Percentiles rank a stretch among this genome's conserved stretches.
phyloP scores from a whole-genome alignment of 106 monocot genomes.

The Dioscorea zingiberensis region DNA sequence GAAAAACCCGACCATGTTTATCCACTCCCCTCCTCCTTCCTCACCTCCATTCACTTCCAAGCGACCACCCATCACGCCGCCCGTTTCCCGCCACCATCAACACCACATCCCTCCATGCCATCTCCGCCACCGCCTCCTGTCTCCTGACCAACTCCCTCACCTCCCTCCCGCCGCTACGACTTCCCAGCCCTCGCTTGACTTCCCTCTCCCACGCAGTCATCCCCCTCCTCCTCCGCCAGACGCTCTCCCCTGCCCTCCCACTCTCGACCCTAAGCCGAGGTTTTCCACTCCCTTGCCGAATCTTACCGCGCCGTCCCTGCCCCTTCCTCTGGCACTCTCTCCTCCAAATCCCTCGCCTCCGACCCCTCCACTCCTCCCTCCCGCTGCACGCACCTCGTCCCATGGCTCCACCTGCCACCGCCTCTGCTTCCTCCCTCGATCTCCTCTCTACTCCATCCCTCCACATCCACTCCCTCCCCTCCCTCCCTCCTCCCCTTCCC shows the following conservation, averaged over 20 bases:
- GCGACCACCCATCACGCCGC: not conserved
- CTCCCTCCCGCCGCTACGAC: conserved; percentile 28
- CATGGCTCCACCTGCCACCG: conserved; percentile 59
- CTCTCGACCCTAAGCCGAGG: conserved; percentile 21
- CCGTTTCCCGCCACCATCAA: not conserved
- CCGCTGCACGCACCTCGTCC: conserved; percentile 39
- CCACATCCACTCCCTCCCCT: conserved; percentile 65
- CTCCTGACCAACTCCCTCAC: conserved; percentile 1
- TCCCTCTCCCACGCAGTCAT: conserved; percentile 23
- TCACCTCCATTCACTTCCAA: no score
- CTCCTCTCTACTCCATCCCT: conserved; percentile 81
- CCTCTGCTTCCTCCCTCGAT: conserved; percentile 74
- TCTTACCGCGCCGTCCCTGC: conserved; percentile 52
- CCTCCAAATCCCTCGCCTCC: conserved; percentile 40
- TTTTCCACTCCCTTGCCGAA: conserved; percentile 32
- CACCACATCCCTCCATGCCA: not conserved
- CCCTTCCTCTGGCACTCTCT: conserved; percentile 48
- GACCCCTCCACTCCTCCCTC: no score
- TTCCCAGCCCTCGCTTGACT: conserved; percentile 37
- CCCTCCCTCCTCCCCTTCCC: conserved; percentile 18
- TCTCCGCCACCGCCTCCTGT: conserved; percentile 1
- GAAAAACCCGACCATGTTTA: no score
- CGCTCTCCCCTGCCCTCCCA: conserved; percentile 2
- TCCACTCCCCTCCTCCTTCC: no score
- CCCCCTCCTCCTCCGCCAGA: not conserved